phyloP scores from a whole-genome alignment of 78 protist genomes.

The Dictyostelium discoideum region dicty_2.7 NC_007088.5:7734501-7735000 shows the following conservation, averaged over 20 bases:
- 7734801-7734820: constrained; percentile 99
- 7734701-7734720: constrained; percentile 83
- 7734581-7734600: constrained; percentile 88
- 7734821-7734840: constrained; percentile 99
- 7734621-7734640: constrained; percentile 44
- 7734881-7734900: constrained; percentile 96
- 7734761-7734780: constrained; percentile 99
- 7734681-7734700: constrained; percentile 86
- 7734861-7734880: constrained; percentile 96
- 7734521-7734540: constrained; percentile 90
- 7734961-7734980: constrained; percentile 96
- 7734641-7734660: constrained; percentile 92
- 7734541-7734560: constrained; percentile 95
- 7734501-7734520: constrained; percentile 99
- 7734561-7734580: constrained; percentile 95
- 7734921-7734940: constrained; percentile 86
- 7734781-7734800: constrained; percentile 98
- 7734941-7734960: constrained; percentile 83
- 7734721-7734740: constrained; percentile 87
- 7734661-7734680: constrained; percentile 87
- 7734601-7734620: constrained; percentile 57
- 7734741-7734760: constrained; percentile 97
- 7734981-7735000: constrained; percentile 80
- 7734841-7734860: constrained; percentile 97
- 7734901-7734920: constrained; percentile 95